Conservation (phyloP, 441 rosid species). For the Jatropha multifida region DNA sequence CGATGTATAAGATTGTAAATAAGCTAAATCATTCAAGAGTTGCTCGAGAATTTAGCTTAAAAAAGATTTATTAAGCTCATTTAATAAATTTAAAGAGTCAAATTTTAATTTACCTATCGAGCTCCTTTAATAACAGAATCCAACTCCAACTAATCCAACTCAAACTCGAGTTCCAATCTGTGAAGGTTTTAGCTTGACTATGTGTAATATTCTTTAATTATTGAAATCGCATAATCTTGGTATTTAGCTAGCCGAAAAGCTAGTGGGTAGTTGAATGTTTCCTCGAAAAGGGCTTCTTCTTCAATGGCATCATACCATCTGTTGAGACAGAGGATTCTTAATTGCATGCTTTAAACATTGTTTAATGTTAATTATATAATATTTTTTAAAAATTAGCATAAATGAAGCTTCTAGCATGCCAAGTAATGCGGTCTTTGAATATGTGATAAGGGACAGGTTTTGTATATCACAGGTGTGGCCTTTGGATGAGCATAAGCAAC, state of each 20-base stretch:
- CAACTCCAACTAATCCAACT: too few relatives aligned
- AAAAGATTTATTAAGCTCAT: too few relatives aligned
- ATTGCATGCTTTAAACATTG: slow-evolving; percentile 35
- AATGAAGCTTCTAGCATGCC: slow-evolving; percentile 54
- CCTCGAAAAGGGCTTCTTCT: slow-evolving; percentile 38
- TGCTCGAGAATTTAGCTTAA: too few relatives aligned
- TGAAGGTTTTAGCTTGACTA: too few relatives aligned
- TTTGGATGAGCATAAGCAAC: slow-evolving; percentile 16
- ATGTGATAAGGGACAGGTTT: slow-evolving; percentile 2
- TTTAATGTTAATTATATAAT: slow-evolving; percentile 21
- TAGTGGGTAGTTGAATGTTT: slow-evolving; percentile 55
- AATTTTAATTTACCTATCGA: too few relatives aligned
- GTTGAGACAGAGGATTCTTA: slow-evolving; percentile 35
- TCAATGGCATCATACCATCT: slow-evolving; percentile 45
- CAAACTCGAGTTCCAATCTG: too few relatives aligned
- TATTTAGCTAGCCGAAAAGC: slow-evolving; percentile 17
- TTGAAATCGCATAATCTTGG: not conserved
- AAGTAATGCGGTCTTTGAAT: slow-evolving; percentile 40
- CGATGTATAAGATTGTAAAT: too few relatives aligned
- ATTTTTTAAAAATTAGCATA: slow-evolving; percentile 19
- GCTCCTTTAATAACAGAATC: too few relatives aligned
- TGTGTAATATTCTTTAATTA: not conserved
- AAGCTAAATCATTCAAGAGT: too few relatives aligned
- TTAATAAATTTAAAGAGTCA: too few relatives aligned
- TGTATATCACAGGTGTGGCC: slow-evolving; percentile 25